Evolutionary conservation across 352 stramenopile genomes (phyloP).

Genomic region (Pythium diclinum): DNA sequence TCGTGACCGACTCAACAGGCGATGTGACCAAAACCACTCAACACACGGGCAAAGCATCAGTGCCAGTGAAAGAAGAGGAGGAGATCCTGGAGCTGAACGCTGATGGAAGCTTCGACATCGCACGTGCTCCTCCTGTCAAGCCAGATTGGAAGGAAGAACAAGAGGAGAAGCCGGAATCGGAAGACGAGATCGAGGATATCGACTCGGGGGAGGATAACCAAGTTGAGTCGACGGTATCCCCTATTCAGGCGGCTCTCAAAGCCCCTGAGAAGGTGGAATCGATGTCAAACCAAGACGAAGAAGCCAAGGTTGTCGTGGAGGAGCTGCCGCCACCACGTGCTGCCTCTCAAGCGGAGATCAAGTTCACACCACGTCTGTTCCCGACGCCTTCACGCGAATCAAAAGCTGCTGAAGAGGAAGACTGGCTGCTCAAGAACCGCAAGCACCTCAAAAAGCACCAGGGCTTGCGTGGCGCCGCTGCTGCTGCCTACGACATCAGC

Average conservation of each 20-base stretch:
- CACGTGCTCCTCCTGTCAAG: constrained; percentile 3
- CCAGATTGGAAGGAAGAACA: constrained; percentile 5
- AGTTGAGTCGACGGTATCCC: not conserved
- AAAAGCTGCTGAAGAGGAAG: constrained; percentile 75
- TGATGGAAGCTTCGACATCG: constrained; percentile 55
- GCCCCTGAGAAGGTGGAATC: not conserved
- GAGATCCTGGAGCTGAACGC: constrained; percentile 49
- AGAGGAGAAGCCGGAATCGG: not conserved
- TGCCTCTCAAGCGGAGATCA: constrained; percentile 44
- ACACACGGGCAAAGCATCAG: not conserved
- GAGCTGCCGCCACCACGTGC: constrained; percentile 48
- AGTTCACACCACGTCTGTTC: constrained; percentile 78
- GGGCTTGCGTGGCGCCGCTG: constrained; percentile 38
- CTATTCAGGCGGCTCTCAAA: not conserved
- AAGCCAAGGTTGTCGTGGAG: constrained; percentile 9
- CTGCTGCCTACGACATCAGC: constrained; percentile 68
- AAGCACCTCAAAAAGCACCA: constrained; percentile 76
- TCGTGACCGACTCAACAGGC: constrained; percentile 24
- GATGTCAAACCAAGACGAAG: constrained; percentile 4
- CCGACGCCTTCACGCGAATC: constrained; percentile 77
- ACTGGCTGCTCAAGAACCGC: constrained; percentile 83
- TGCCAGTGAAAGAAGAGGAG: not conserved
- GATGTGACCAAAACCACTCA: not conserved
- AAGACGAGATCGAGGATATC: constrained; percentile 14
- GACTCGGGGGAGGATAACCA: constrained; percentile 4